Conservation (phyloP, 768 basidiomycete genomes). For the Cystofilobasidium macerans region DNA sequence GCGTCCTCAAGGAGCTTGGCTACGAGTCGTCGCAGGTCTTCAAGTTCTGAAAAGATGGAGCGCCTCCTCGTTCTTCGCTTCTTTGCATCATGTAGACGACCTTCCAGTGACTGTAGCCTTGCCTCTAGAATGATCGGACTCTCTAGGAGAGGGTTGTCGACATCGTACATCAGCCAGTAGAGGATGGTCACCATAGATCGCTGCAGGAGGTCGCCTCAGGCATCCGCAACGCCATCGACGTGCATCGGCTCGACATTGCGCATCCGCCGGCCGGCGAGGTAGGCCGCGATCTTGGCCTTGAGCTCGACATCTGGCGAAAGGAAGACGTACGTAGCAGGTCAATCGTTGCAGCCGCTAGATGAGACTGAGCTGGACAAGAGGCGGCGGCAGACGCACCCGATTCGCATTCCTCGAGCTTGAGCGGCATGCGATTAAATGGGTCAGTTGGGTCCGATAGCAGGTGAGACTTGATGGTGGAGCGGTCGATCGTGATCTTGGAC, state of each 20-base stretch:
- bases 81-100: no score
- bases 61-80: no score
- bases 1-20: constrained; percentile 74
- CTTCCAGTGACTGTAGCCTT: no score
- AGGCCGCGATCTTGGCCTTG: constrained; percentile 62
- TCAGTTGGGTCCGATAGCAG: constrained; percentile 81
- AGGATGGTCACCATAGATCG: no score
- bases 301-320: constrained; percentile 51
- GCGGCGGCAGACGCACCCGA: constrained; percentile 49
- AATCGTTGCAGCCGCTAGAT: background rate
- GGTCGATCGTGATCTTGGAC: constrained; percentile 66
- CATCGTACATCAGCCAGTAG: no score
- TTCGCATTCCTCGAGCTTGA: constrained; percentile 65
- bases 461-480: constrained; percentile 88
- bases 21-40: constrained; percentile 76
- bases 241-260: constrained; percentile 21
- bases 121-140: no score
- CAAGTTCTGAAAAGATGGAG: constrained; percentile 43
- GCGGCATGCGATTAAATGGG: constrained; percentile 85
- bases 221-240: constrained; percentile 15
- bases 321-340: background rate
- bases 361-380: background rate
- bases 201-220: no score
- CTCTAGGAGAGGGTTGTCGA: no score
- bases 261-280: constrained; percentile 47